Conservation (phyloP, 768 basidiomycete genomes). For the Tricholoma sp. region DNA sequence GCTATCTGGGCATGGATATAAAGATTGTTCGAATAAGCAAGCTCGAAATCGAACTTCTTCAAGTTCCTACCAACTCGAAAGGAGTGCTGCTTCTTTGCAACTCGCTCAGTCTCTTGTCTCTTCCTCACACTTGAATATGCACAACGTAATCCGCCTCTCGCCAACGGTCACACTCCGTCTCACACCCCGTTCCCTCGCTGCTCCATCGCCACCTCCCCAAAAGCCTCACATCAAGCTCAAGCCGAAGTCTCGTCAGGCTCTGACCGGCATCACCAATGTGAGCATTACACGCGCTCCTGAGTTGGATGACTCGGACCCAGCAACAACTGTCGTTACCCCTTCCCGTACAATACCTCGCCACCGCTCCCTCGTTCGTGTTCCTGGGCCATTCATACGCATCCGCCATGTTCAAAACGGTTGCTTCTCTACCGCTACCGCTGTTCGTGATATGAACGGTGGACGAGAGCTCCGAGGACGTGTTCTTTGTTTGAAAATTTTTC, state of each 20-base stretch:
- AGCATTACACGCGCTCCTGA: neutral
- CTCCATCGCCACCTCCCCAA: neutral
- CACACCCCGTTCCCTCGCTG: neutral
- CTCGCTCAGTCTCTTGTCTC: constrained; percentile 30
- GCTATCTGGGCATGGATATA: neutral
- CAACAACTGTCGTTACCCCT: neutral
- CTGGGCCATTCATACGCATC: constrained; percentile 27
- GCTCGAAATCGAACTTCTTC: neutral
- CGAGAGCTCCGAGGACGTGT: constrained; percentile 18
- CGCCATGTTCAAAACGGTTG: constrained; percentile 16
- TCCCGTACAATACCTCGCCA: neutral
- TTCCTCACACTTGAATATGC: constrained; percentile 8
- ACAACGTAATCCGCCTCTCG: constrained; percentile 2
- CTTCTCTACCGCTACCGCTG: constrained; percentile 9
- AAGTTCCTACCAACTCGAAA: neutral
- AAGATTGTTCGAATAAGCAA: neutral
- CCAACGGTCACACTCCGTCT: constrained; percentile 1
- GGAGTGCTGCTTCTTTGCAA: too few species aligned
- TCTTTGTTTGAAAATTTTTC: constrained; percentile 35
- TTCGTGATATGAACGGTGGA: constrained; percentile 16
- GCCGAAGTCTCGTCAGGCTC: neutral
- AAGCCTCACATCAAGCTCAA: constrained; percentile 2
- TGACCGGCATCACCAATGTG: constrained; percentile 2
- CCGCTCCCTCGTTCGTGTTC: constrained; percentile 1
- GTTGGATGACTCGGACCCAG: neutral